Evolutionary conservation across 2,329 filamentous ascomycete species (phyloP), one percentile per base, ranked within the genome.

Genomic region (Fusarium siculi): DNA sequence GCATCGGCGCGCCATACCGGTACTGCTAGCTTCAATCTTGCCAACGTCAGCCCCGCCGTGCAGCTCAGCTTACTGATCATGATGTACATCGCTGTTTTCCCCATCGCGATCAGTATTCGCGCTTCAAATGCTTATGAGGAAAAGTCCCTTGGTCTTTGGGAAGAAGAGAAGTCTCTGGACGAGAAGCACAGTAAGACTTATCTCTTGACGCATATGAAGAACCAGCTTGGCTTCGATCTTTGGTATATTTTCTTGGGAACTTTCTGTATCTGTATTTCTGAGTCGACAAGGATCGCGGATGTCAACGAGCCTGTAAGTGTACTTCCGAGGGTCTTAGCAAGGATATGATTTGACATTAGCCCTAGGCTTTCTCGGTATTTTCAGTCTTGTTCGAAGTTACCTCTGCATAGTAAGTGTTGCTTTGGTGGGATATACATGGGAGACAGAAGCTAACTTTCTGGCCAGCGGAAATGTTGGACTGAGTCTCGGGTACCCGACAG

Each of bases 81-180:
- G 89, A 91, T 91, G 89, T 91, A 90, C 77, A 90, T 91, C 43
- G 86, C 86, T 12, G 84, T 88, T 7, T 90, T 88, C 57, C 89
- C 89, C 0, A 87, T 91, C 25, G 88, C 88, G 18, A 89, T 91
- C 53, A 88, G 85, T 15, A 89, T 91, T 78, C 86, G 89, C 21
- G 85, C 87, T 42, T 87, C 85, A 23, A 90, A 89, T 73, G 86
- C 88, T 5, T 91, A 91, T 76, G 89, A 91, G 78, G 89, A 91
- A 74, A 85, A 86, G 49, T 88, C 87, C 50, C 80, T 92, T 7
- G 90, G 89, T 2, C 85, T 91, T n/a, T 91, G 90, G 76, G 78
- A 81, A 4, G 21, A 52, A 1, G 53, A 61, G 3, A 50, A 36
- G 12, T 57, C 46, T 3, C 56, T 72, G 1, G 74, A 81, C 23